Evolutionary conservation across 1,139 yeast genomes (phyloP), one percentile per base, ranked within the genome.

Genomic region (Suhomyces taliae): DNA sequence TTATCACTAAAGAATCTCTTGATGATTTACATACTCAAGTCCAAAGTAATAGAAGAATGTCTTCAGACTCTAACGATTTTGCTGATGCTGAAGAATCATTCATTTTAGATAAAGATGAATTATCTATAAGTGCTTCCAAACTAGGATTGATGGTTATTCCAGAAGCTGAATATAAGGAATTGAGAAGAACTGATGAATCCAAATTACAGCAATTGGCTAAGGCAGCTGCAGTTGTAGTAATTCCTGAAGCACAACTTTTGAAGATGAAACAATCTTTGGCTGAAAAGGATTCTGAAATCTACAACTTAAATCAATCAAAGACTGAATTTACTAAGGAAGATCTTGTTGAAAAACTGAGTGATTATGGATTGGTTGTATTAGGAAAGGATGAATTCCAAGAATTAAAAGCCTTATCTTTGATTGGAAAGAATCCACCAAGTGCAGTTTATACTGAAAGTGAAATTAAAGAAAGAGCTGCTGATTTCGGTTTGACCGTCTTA

Each of bases 401-500:
- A 6, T 56, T 71, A 47, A 67, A 62, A 49, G 53, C 53, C 6
- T 44, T 49, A 10, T 47, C 54, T 11, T 45, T 34, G 31, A 47
- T 14, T 27, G 56, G 52, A 14, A 44, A 50, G 36, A 53, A 50
- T 15, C 53, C 53, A 10, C 52, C 58, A n/a, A 41, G 47, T 26
- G 37, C 49, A 2, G 46, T 55, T 5, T 7, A 59, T 15, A 52
- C 58, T 3, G 61, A 57, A 41, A 60, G 53, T 0, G 62, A 57
- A n/a, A 46, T 65, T 36, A 52, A 53, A 32, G 49, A 41, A 8
- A 48, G 51, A 26, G 65, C 68, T 1, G 44, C 55, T 12, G 64
- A 63, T 38, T 56, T 67, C 36, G 75, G 81, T 8, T 64, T 80
- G 43, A 68, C 68, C 4, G 61, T 81, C 11, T 57, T 83, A 7